Base-by-base conservation (phyloP, 2,329 filamentous ascomycete genomes). In the Alternaria gansuensis region DNA sequence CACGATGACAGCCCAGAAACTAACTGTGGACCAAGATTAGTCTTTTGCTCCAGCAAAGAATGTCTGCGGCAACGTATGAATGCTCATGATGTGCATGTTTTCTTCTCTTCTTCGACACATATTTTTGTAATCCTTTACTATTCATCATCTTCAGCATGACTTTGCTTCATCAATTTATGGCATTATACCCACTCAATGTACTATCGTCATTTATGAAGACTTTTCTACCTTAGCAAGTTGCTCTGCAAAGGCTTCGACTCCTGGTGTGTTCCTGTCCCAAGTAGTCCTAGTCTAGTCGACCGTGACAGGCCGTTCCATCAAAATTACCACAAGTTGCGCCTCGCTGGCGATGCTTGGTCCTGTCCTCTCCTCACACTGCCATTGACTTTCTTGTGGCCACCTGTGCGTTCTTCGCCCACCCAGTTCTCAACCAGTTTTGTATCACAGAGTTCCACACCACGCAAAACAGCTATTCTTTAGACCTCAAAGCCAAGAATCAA, bases 21-120 rank as follows among this genome's bases (percentile, higher is more conserved):
- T 77, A 8, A 70, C 62, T 3, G 64, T 72, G 31, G 68, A 75
- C 36, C 69, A 72, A 24, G 68, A 73, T 11, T 72, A 72, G 46
- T 33, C 23, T n/a, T 45, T 36, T 44, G 3, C 23, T 17, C 10
- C 17, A 17, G 21, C 40, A 33, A 13, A 26, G 17, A 11, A 17
- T 24, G n/a, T 17, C 13, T 41, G 23, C 11, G 21, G 50, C 39
- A 23, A 36, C 13, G 43, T 49, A 54, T 9, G 41, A 49, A 43
- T 17, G 36, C 21, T 34, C 31, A 34, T 51, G 44, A 57, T 39
- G 50, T 17, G 33, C n/a, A 41, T 54, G 43, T n/a, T 14, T 48
- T 3, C 34, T 29, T 11, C n/a, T 48, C 43, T 49, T 31, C 17
- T 39, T 40, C 33, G 17, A 39, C 17, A 24, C 17, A n/a, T 31